Conservation (phyloP, 768 basidiomycete genomes). For the Suillus subluteus region DNA sequence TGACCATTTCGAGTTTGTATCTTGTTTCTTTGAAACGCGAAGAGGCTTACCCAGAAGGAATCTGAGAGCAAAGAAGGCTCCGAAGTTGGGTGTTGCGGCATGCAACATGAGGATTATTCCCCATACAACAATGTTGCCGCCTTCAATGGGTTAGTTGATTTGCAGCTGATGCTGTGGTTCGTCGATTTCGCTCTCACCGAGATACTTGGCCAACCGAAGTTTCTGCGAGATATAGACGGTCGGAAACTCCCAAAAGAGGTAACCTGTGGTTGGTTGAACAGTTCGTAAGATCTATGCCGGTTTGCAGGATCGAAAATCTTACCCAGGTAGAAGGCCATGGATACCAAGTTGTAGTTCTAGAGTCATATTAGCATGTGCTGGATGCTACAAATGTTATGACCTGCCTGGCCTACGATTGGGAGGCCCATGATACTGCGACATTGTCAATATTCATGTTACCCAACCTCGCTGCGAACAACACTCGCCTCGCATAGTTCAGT, state of each 20-base stretch:
- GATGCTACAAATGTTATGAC: background rate
- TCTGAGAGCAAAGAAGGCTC: slow-evolving; percentile 63
- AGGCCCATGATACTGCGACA: slow-evolving; percentile 61
- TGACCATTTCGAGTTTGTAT: slow-evolving; percentile 22
- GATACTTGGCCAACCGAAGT: slow-evolving; percentile 60
- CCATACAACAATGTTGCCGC: slow-evolving; percentile 63
- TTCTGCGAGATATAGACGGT: slow-evolving; percentile 70
- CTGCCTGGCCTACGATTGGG: slow-evolving; percentile 63
- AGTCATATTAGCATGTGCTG: slow-evolving; percentile 7
- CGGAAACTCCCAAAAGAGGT: slow-evolving; percentile 65
- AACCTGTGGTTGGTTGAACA: slow-evolving; percentile 38
- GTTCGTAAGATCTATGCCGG: background rate
- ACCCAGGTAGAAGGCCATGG: slow-evolving; percentile 68
- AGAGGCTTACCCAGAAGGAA: slow-evolving; percentile 54
- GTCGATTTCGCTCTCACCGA: slow-evolving; percentile 41
- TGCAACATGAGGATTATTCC: slow-evolving; percentile 63
- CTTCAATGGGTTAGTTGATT: slow-evolving; percentile 27
- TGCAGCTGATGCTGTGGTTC: background rate
- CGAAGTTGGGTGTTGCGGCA: slow-evolving; percentile 56
- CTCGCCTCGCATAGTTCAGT: slow-evolving; percentile 68
- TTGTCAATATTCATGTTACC: slow-evolving; percentile 12
- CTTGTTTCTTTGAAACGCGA: background rate
- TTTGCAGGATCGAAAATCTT: slow-evolving; percentile 3
- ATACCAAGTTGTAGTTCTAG: slow-evolving; percentile 67
- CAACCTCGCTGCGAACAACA: background rate